Base-by-base conservation (phyloP, 208 protist genomes). In the Trypanosoma melophagium region DNA sequence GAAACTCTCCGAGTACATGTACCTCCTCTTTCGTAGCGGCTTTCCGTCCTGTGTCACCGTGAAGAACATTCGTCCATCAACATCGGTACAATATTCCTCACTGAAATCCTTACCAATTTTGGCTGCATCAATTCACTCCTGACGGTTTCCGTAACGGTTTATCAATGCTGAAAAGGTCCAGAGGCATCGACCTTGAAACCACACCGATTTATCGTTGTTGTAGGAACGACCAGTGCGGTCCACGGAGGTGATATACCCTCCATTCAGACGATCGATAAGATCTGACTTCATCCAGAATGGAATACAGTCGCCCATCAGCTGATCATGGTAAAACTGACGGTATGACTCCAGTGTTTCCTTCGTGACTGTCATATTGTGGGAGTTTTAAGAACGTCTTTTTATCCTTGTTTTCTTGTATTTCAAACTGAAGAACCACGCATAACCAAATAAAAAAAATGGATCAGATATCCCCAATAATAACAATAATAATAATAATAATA, bases 1-100 rank as follows among this genome's bases (percentile, higher is more conserved):
- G 17, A 69, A 69, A 28, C 64, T 62, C 35, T 69, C 52, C 9
- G 64, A 69, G 52, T 62, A 69, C 55, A 61, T 60, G 17, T 60
- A 62, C 35, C 64, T 16, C 7, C 45, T 51, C 38, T 62, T 69
- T 24, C 56, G 31, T 22, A 69, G 54, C 17, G 35, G 52, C 21
- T 50, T 60, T 7, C 52, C 64, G 1, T 69, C 52, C 8, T 9
- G 24, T 9, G 64, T 61, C 25, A 60, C 64, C 1, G 56, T 61
- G 19, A 69, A 60, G 52, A 56, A 69, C 49, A 69, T 69, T 8
- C 64, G 64, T 38, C 60, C 60, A 28, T 66, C 60, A 10, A 1
- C 7, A 24, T 66, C 60, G 3, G 60, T 66, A 47, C 60, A 66
- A 47, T 56, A 28, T 24, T 56, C 56, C 17, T 66, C 47, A 7